Conservation (phyloP, 106 monocot species). For the Dendrobium officinale region DNA sequence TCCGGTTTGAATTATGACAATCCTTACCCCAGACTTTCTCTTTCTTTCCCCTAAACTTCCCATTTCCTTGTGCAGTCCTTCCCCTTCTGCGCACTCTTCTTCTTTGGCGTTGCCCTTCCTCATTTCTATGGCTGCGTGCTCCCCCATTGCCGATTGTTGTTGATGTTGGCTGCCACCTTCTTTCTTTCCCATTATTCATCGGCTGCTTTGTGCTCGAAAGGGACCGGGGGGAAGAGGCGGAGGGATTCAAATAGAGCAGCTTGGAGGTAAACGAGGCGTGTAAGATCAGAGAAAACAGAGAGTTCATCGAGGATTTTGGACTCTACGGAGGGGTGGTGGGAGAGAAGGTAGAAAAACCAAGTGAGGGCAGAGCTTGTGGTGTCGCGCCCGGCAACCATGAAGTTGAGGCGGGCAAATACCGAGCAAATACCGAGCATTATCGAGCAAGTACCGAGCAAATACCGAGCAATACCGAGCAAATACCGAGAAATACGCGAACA, state of each 20-base stretch:
- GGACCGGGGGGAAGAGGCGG: conserved; percentile 57
- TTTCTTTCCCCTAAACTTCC: conserved; percentile 8
- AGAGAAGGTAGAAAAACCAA: conserved; percentile 20
- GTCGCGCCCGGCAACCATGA: conserved; percentile 20
- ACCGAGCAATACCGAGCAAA: no score
- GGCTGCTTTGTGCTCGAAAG: conserved; percentile 43
- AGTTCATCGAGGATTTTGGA: neutral
- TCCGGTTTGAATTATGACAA: conserved; percentile 51
- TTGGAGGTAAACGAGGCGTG: conserved; percentile 32
- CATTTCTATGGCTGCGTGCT: no score
- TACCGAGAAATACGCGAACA: no score
- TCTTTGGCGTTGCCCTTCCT: no score
- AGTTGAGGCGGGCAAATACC: conserved; percentile 8
- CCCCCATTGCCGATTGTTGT: conserved; percentile 17
- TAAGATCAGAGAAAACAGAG: conserved; percentile 1
- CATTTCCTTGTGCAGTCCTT: no score
- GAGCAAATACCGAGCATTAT: no score
- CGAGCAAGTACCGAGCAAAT: no score
- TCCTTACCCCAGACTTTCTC: conserved; percentile 66
- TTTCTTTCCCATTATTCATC: no score
- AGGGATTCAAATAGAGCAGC: conserved; percentile 51
- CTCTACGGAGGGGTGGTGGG: conserved; percentile 7
- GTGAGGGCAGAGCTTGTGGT: conserved; percentile 8
- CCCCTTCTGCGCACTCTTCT: no score
- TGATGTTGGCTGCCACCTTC: no score